Evolutionary conservation across 257 asterid genomes (phyloP), one percentile per base, ranked within the genome.

Genomic region (Datura wrightii): DNA sequence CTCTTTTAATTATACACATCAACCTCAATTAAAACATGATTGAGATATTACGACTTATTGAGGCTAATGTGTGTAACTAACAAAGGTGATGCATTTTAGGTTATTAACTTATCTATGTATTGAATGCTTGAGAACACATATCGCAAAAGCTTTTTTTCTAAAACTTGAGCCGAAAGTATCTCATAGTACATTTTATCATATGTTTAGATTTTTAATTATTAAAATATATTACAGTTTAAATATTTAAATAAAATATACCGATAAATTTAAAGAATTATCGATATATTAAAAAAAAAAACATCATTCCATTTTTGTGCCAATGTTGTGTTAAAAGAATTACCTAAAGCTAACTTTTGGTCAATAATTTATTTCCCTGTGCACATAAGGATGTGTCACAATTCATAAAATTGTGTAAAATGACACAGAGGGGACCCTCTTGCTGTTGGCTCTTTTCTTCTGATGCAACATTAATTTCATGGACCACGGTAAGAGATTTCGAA

Each of bases 321-420:
- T 78, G 3, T 31, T 31, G 48, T 52, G 63, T 8, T 13, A 34
- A 31, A 67, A 54, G 14, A 50, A 76, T 76, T 76, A 50, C 62
- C 5, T 76, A 6, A 31, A 31, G 10, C 6, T 15, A 14, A 14
- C 6, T 56, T 78, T 52, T 52, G 24, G 48, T 52, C 82, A 78
- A 78, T 78, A 52, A 52, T 78, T 78, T 69, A 39, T 50, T 15
- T 56, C 5, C 18, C 19, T 41, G 41, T 16, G 41, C 34, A 34
- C 63, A 34, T 10, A 78, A 52, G 19, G 82, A 78, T 34, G 65
- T 78, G 63, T 78, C 63, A 78, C 48, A 78, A 52, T 52, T 14
- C 82, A 52, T 63, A 52, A 50, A 78, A 6, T 78, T 8, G 82
- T 53, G 82, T 78, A 78, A 50, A 78, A 14, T 78, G 65, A 34